Evolutionary conservation across 2,329 filamentous ascomycete genomes (phyloP), one percentile per base, ranked within the genome.

Genomic region (Aspergillus thermomutatus): DNA sequence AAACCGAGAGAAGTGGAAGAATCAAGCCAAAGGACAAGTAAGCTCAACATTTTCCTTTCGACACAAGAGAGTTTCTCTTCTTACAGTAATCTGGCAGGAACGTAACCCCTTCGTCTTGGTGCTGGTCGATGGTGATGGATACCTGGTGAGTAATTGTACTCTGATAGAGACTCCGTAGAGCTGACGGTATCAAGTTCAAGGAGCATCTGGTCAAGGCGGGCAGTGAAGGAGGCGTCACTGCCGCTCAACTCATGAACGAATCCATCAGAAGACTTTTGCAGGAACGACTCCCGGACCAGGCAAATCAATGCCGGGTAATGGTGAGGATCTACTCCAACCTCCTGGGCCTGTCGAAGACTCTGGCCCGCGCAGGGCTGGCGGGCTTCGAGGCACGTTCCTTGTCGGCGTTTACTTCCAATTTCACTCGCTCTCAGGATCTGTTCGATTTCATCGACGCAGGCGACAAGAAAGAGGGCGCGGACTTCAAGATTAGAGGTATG

Each of bases 391-490:
- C 83, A 58, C 79, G 83, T 1, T 83, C 83, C 0, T 65, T 87
- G 3, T 74, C 82, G 0, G 75, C 81, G 0, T 86, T 87, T 58
- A 74, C 79, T 2, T 79, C 83, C 6, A 80, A 78, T 51, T 87
- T 87, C 65, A 85, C 81, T 48, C 74, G 82, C 14, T 80, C 82
- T 0, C 81, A 83, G 49, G 81, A 81, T 31, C 72, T 86, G 0
- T 84, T 83, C 57, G 84, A 87, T 61, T 87, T 84, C 63, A 75
- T 86, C 14, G 85, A 87, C 65, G 83, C 83, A 10, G 82, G 84
- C 9, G 81, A 84, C 59, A 77, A 83, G 37, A 86, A 86, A 64
- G 82, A 85, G 62, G 82, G 81, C 28, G 81, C 82, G 27, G 82
- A 83, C 62, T 82, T 81, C 65, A 88, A 88, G 67, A 77, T 88